phyloP scores from a whole-genome alignment of 768 basidiomycete species.

The Russula brevipes region DNA sequence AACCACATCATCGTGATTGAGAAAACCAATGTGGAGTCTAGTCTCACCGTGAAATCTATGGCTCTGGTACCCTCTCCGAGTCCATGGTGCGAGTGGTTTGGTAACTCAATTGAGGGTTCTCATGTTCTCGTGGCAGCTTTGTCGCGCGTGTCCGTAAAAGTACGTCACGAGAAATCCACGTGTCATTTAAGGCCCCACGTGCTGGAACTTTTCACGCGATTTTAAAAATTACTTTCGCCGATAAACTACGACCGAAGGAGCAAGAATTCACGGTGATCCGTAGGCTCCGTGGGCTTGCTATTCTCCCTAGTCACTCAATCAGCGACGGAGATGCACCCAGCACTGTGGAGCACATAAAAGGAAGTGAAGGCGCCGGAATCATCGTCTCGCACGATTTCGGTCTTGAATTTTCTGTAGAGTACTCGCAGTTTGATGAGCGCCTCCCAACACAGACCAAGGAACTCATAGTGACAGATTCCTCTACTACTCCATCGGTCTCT shows the following conservation, averaged over 20 bases:
- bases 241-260: not conserved
- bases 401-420: slow-evolving; percentile 14
- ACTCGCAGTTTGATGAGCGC: not conserved
- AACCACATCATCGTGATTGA: not conserved
- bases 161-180: not conserved
- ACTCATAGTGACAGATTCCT: slow-evolving; percentile 9
- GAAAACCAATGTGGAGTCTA: not conserved
- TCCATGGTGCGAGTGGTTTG: slow-evolving; percentile 2
- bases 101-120: not conserved
- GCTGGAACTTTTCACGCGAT: not conserved
- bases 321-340: not conserved
- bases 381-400: slow-evolving; percentile 13
- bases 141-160: not conserved
- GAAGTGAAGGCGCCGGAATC: slow-evolving; percentile 1
- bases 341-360: too few species aligned
- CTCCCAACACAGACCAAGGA: not conserved
- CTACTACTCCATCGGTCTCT: not conserved
- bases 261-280: slow-evolving; percentile 6
- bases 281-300: slow-evolving; percentile 1
- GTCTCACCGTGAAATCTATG: not conserved
- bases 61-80: not conserved
- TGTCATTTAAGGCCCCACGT: slow-evolving; percentile 6
- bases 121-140: slow-evolving; percentile 3
- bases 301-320: not conserved
- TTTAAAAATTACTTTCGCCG: slow-evolving; percentile 3